Conservation (phyloP, 2,329 filamentous ascomycete species). For the Alternaria sp. region DNA sequence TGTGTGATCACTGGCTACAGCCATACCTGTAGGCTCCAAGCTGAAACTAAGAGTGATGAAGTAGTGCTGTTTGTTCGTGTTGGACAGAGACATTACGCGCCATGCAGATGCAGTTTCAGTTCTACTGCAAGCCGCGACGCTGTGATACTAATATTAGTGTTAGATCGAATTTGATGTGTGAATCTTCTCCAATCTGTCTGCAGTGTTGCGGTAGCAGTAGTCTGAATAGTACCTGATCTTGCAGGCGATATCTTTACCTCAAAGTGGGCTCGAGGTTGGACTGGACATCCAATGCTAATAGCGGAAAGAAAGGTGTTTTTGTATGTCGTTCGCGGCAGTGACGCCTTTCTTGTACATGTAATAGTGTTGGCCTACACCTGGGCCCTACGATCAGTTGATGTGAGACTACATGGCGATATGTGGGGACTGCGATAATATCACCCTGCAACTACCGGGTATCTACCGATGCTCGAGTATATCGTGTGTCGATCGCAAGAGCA, state of each 20-base stretch:
- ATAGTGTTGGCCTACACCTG: background rate
- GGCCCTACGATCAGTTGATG: background rate
- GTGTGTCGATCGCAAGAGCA: background rate
- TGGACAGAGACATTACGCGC: background rate
- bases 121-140: background rate
- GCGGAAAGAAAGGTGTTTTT: background rate
- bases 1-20: conserved; percentile 1
- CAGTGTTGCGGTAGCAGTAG: background rate
- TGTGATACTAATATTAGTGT: background rate
- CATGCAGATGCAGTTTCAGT: background rate
- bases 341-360: background rate
- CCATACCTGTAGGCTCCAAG: background rate
- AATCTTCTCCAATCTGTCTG: background rate
- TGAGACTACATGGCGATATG: background rate
- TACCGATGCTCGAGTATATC: background rate
- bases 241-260: background rate
- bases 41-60: background rate
- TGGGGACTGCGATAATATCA: background rate
- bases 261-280: background rate
- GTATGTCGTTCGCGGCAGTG: background rate
- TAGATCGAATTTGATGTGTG: background rate
- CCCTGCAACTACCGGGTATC: background rate
- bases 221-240: background rate
- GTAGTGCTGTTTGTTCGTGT: background rate
- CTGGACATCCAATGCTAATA: background rate